phyloP scores from a whole-genome alignment of 495 filamentous ascomycete species.

The Penicillium desertorum region DNA sequence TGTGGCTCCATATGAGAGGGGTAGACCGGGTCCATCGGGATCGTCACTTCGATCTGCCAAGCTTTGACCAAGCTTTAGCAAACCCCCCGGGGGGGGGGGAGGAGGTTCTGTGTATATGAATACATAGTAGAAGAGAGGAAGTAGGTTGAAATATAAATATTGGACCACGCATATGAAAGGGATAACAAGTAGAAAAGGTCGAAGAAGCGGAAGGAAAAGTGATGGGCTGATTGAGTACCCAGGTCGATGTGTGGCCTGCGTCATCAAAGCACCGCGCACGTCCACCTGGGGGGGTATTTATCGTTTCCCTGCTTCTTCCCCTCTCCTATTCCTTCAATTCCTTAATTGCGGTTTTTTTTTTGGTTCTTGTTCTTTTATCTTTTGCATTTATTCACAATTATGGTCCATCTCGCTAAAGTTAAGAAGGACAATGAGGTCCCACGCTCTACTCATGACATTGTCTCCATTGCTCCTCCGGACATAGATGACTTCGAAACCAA shows the following conservation, averaged over 20 bases:
- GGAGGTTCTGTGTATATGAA: background rate
- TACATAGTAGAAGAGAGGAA: background rate
- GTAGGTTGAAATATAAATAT: no score
- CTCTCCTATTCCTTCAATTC: background rate
- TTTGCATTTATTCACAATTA: constrained; percentile 16
- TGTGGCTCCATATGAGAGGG: constrained; percentile 16
- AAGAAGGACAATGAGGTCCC: constrained; percentile 35
- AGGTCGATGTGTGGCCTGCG: no score
- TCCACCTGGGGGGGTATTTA: no score
- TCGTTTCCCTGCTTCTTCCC: background rate
- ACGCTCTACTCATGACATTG: constrained; percentile 29
- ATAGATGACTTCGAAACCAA: constrained; percentile 64
- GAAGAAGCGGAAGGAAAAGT: background rate
- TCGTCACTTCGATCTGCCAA: constrained; percentile 19
- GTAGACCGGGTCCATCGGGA: constrained; percentile 15
- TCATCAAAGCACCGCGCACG: no score
- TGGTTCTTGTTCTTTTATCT: background rate
- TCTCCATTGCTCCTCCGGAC: constrained; percentile 30
- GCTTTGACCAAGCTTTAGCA: constrained; percentile 30
- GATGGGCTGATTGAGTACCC: background rate
- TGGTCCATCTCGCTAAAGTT: constrained; percentile 43
- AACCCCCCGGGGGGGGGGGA: no score
- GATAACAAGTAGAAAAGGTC: background rate
- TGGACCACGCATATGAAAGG: no score
- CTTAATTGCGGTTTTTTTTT: background rate